A percentile compares a stretch with the other conserved stretches of the same genome.
Evolutionary conservation across 257 asterid species (phyloP).

Genomic region (Cordia subcordata): DNA sequence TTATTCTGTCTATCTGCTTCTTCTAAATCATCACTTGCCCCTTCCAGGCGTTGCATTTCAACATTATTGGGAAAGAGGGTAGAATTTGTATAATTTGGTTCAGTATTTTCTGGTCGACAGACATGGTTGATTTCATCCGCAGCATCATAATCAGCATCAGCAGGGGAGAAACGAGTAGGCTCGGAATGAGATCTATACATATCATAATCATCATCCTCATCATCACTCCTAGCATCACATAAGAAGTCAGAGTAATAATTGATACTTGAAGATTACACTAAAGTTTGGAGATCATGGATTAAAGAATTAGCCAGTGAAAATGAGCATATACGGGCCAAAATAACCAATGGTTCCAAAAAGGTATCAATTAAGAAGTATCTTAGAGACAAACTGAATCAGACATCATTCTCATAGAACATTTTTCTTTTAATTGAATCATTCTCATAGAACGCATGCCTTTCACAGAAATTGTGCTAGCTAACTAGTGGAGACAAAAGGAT

Average conservation of each 20-base stretch:
- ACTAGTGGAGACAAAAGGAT: no score
- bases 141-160: slow-evolving; percentile 29
- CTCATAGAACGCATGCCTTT: no score
- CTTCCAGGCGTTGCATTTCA: slow-evolving; percentile 32
- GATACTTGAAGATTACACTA: neutral
- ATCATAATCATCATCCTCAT: slow-evolving; percentile 60
- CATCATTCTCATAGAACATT: no score
- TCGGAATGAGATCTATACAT: slow-evolving; percentile 39
- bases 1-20: slow-evolving; percentile 33
- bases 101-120: slow-evolving; percentile 29
- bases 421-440: no score
- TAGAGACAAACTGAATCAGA: no score
- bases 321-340: no score
- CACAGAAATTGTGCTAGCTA: no score
- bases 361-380: no score
- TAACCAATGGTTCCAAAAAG: no score
- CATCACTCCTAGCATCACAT: slow-evolving; percentile 57
- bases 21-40: slow-evolving; percentile 19
- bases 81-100: slow-evolving; percentile 24
- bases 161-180: slow-evolving; percentile 22
- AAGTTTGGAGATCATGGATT: neutral
- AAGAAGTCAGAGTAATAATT: slow-evolving; percentile 8
- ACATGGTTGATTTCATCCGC: slow-evolving; percentile 30
- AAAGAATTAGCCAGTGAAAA: no score
- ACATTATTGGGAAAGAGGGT: slow-evolving; percentile 27